Base-by-base conservation (phyloP, 2,329 filamentous ascomycete species). In the Nothophoma quercina region DNA sequence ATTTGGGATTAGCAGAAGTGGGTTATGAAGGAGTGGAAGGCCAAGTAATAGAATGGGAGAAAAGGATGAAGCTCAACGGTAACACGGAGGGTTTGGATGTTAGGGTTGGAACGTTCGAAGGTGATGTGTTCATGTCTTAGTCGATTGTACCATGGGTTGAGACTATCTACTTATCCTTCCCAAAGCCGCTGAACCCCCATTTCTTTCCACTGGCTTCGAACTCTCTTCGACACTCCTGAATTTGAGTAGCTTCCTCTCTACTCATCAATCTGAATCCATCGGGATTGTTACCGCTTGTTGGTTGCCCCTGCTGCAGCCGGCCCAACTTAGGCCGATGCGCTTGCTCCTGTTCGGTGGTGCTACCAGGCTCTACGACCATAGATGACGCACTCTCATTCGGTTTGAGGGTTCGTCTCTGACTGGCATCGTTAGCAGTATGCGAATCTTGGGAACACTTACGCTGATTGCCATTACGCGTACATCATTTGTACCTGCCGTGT, bases 81-180 rank as follows among this genome's bases (percentile, higher is more conserved):
- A 26, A 34, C n/a, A 13, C 30, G 23, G 28, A 41, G 12, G 45
- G 34, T 10, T 25, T 55, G 22, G n/a, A 26, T 0, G 7, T 55
- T 12, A 36, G 40, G 13, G 16, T 25, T 36, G 51, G 33, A 15
- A 40, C 45, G 2, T 55, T 39, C 45, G 39, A 29, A 13, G 44
- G 45, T 7, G 45, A 55, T 33, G 7, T 55, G 2, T 49, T 50
- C 19, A 44, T 50, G 38, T 39, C 22, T 22, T 33, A 15, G 21
- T 1, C 2, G 7, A 18, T 1, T 25, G 25, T 2, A 3, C 9
- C 4, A 7, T 33, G 1, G 10, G 29, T 10, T 4, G 6, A 9
- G 5, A 15, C 13, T 32, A 13, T 7, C 23, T 25, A 8, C 23
- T 5, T 38, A 9, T 10, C 2, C 19, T 21, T 5, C 19, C 7